Evolutionary conservation across 805 yeast species (phyloP).

Genomic region (Sugiyamaella americana): DNA sequence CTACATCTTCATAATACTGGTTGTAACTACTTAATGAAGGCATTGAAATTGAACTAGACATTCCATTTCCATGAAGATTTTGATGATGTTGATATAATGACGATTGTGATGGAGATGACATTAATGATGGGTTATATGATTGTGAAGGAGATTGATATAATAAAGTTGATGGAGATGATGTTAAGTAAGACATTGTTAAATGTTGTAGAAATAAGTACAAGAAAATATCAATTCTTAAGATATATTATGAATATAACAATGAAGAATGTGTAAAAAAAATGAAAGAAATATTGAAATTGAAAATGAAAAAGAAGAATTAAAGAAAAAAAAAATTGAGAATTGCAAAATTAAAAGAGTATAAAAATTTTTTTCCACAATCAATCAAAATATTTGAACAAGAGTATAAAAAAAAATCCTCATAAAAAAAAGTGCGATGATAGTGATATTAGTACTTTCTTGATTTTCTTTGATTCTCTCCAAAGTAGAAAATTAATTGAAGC

Average conservation of each 20-base stretch:
- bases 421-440: too few species aligned
- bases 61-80: background rate
- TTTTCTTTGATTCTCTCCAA: too few species aligned
- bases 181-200: background rate
- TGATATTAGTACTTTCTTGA: too few species aligned
- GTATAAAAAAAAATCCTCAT: too few species aligned
- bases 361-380: too few species aligned
- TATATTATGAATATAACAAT: background rate
- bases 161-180: constrained; percentile 5
- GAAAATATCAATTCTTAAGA: too few species aligned
- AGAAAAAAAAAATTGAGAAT: too few species aligned
- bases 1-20: background rate
- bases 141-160: background rate
- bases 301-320: background rate
- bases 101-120: background rate
- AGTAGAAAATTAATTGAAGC: too few species aligned
- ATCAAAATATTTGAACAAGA: too few species aligned
- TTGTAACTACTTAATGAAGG: background rate
- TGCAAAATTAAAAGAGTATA: too few species aligned
- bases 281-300: background rate
- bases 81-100: background rate
- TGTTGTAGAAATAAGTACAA: too few species aligned
- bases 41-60: background rate
- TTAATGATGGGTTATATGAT: background rate
- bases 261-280: background rate